Evolutionary conservation across 2,329 filamentous ascomycete genomes (phyloP).

Genomic region (Plectosphaerella cucumerina): DNA sequence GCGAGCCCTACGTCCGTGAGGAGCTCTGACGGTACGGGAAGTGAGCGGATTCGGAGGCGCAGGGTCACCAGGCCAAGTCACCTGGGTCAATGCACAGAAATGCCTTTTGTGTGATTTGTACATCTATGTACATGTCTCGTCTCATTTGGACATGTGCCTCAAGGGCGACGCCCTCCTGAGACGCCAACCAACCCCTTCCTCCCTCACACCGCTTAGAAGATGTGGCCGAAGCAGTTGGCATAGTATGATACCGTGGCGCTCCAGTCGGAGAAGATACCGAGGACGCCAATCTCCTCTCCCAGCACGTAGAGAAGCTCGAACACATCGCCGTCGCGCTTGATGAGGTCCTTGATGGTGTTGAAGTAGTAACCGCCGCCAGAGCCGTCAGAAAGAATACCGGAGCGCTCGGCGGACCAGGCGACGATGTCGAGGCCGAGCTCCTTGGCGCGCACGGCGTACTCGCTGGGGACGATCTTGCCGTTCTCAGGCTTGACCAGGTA

Average conservation of each 20-base stretch:
- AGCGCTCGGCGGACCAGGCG: constrained; percentile 66
- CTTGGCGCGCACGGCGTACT: constrained; percentile 58
- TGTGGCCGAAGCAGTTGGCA: constrained; percentile 59
- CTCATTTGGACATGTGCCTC: too few relatives aligned
- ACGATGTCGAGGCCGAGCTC: constrained; percentile 60
- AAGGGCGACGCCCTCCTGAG: too few relatives aligned
- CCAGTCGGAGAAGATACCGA: constrained; percentile 67
- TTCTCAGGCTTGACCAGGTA: constrained; percentile 52
- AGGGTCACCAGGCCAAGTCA: too few relatives aligned
- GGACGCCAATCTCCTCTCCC: constrained; percentile 54
- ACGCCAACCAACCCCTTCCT: too few relatives aligned
- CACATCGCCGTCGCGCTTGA: constrained; percentile 61
- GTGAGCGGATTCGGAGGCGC: too few relatives aligned
- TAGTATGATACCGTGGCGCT: constrained; percentile 65
- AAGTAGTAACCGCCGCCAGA: constrained; percentile 51
- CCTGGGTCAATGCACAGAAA: too few relatives aligned
- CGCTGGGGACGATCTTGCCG: constrained; percentile 56
- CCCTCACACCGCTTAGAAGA: constrained; percentile 13
- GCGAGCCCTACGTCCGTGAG: background rate
- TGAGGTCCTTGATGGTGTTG: constrained; percentile 46
- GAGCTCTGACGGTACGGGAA: background rate
- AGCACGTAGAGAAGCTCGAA: constrained; percentile 64
- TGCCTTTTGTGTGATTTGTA: too few relatives aligned
- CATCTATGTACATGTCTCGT: too few relatives aligned
- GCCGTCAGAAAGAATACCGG: constrained; percentile 51